A percentile compares a stretch with the other conserved stretches of the same genome.
Evolutionary conservation across 805 yeast genomes (phyloP).

Genomic region (Candida railenensis): DNA sequence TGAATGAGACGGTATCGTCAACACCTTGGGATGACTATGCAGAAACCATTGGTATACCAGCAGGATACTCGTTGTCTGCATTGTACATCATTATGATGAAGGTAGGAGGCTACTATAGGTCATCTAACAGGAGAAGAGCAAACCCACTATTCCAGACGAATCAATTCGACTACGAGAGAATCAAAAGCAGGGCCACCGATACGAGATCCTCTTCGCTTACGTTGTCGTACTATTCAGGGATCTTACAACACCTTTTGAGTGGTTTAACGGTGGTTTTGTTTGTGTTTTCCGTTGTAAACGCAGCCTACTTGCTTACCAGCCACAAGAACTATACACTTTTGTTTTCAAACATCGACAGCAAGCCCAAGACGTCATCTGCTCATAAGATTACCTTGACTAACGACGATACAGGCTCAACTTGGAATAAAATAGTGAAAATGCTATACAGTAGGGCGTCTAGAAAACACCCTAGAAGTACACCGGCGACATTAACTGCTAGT

Average conservation of each 20-base stretch:
- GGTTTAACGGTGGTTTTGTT: slow-evolving; percentile 9
- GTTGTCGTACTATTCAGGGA: background rate
- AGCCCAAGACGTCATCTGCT: slow-evolving; percentile 26
- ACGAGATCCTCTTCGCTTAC: background rate
- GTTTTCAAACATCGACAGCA: slow-evolving; percentile 17
- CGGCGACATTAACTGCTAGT: background rate
- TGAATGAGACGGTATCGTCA: slow-evolving; percentile 35
- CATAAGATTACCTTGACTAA: slow-evolving; percentile 5
- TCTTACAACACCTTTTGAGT: background rate
- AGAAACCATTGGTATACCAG: slow-evolving; percentile 27
- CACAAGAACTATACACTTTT: slow-evolving; percentile 31
- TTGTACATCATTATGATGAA: slow-evolving; percentile 17
- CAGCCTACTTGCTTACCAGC: slow-evolving; percentile 15
- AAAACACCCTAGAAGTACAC: background rate
- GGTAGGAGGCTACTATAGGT: slow-evolving; percentile 23
- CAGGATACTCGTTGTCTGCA: slow-evolving; percentile 21
- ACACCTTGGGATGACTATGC: slow-evolving; percentile 44
- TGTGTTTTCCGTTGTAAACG: slow-evolving; percentile 14
- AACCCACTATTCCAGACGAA: slow-evolving; percentile 35
- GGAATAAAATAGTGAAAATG: slow-evolving; percentile 3
- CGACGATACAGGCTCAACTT: slow-evolving; percentile 2
- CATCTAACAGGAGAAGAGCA: slow-evolving; percentile 24
- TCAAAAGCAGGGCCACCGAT: slow-evolving; percentile 15
- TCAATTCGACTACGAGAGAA: slow-evolving; percentile 30
- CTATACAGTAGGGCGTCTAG: slow-evolving; percentile 2